Base-by-base conservation (phyloP, 805 yeast species). In the Suhomyces tanzawaensis region DNA sequence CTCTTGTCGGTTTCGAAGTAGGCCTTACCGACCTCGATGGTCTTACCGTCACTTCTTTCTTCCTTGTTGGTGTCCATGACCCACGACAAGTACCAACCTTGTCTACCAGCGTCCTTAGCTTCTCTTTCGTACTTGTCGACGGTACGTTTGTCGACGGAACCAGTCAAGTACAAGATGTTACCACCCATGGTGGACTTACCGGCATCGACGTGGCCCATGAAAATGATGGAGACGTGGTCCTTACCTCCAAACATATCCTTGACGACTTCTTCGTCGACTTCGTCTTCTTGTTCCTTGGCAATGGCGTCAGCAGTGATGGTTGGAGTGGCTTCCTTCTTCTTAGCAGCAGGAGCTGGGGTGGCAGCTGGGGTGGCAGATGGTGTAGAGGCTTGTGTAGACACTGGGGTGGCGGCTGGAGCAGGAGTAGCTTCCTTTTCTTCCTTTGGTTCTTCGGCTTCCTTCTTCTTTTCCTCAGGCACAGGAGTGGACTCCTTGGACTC, bases 151-250 rank as follows among this genome's bases (percentile, higher is more conserved):
- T 93, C 99, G 44, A 93, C 99, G 33, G 97, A 87, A 45, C 98
- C 98, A 16, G 98, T 91, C 57, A 93, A 72, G 60, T 74, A 91
- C 48, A 93, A 76, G 52, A 93, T 72, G 68, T 93, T 93, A 70
- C 99, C 99, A 63, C 99, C 99, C 96, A 93, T 91, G 44, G 99
- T 93, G 36, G 96, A 88, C 68, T 93, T 93, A 62, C 99, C 99
- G 24, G 99, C 99, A 76, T 93, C 99, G 51, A 93, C 99, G 61
- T 93, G 99, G 53, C 99, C 99, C 98, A 93, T 93, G 69, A 93
- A 93, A 52, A 93, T 88, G 52, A 93, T 84, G 14, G 97, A 90
- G 61, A 93, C 78, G 69, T 93, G 99, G 62, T 91, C 99, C 66
- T 93, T 93, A 57, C 95, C 95, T 48, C 96, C 97, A 58, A 87